Conservation (phyloP, 768 basidiomycete species). For the Hemileccinum impolitum region DNA sequence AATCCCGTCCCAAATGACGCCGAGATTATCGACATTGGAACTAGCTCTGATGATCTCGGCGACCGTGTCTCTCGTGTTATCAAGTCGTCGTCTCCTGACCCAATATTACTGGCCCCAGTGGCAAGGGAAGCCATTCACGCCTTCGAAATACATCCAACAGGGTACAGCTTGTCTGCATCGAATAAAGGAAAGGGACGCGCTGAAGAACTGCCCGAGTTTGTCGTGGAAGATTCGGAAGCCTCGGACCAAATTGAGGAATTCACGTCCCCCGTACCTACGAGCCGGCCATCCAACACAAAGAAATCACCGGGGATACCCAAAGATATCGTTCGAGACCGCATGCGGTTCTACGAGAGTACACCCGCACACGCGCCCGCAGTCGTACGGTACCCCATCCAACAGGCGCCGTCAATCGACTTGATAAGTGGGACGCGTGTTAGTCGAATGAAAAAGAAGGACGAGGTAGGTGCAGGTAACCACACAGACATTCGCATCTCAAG, state of each 20-base stretch:
- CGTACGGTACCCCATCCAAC: not conserved
- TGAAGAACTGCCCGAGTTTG: conserved; percentile 1
- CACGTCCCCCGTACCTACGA: not conserved
- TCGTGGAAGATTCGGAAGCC: conserved; percentile 25
- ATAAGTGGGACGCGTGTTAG: not conserved
- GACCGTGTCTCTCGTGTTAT: conserved; percentile 13
- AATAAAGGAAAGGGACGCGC: conserved; percentile 26
- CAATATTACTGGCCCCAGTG: conserved; percentile 2
- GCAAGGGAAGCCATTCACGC: conserved; percentile 7
- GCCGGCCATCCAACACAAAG: not conserved
- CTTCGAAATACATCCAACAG: conserved; percentile 23
- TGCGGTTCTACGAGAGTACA: conserved; percentile 6
- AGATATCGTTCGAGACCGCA: conserved; percentile 13
- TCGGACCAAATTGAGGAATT: conserved; percentile 22
- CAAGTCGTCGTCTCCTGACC: conserved; percentile 22
- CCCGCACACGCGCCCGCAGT: conserved; percentile 4
- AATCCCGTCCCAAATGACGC: conserved; percentile 8
- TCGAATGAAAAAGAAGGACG: conserved; percentile 25
- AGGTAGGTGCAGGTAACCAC: conserved; percentile 17
- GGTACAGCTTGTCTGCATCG: not conserved
- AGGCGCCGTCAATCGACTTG: conserved; percentile 5
- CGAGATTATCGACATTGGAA: conserved; percentile 20
- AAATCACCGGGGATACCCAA: conserved; percentile 15
- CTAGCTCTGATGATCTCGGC: conserved; percentile 22
- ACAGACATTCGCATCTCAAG: conserved; percentile 2